phyloP scores from a whole-genome alignment of 768 basidiomycete genomes.

The Psilocybe sp. region DNA sequence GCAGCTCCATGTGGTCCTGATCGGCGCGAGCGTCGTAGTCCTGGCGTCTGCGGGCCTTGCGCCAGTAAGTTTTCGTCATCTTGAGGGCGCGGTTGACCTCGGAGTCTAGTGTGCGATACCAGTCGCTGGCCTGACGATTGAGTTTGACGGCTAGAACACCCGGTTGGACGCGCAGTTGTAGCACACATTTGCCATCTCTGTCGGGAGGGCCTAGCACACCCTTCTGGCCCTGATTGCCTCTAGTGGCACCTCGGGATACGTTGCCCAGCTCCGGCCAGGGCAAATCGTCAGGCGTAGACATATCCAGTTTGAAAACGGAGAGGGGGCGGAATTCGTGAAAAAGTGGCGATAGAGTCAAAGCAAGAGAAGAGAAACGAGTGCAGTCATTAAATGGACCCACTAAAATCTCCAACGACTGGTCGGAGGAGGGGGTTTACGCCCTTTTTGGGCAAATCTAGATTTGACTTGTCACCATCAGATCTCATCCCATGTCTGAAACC shows the following conservation, averaged over 20 bases:
- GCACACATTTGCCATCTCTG: slow-evolving; percentile 67
- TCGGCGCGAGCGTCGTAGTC: slow-evolving; percentile 84
- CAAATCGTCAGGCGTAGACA: slow-evolving; percentile 68
- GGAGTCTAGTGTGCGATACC: slow-evolving; percentile 75
- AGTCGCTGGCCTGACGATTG: slow-evolving; percentile 76
- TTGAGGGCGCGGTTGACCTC: slow-evolving; percentile 82
- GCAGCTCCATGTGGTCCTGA: slow-evolving; percentile 87
- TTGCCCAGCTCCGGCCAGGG: slow-evolving; percentile 87
- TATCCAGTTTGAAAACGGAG: slow-evolving; percentile 27
- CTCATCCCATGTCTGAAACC: slow-evolving; percentile 23
- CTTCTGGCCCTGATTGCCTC: slow-evolving; percentile 86
- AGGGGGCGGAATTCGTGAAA: slow-evolving; percentile 19
- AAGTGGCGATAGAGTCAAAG: slow-evolving; percentile 25
- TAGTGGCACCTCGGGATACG: slow-evolving; percentile 78
- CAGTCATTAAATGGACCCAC: slow-evolving; percentile 33
- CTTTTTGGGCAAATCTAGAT: slow-evolving; percentile 18
- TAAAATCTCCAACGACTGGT: slow-evolving; percentile 25
- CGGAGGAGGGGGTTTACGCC: slow-evolving; percentile 17
- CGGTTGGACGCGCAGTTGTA: slow-evolving; percentile 82
- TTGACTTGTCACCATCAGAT: slow-evolving; percentile 23
- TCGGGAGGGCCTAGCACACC: slow-evolving; percentile 72
- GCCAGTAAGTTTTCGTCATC: slow-evolving; percentile 84
- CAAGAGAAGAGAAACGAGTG: slow-evolving; percentile 26
- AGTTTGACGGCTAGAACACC: slow-evolving; percentile 75
- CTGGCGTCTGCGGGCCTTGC: slow-evolving; percentile 77